Evolutionary conservation across 2,329 filamentous ascomycete genomes (phyloP).

Genomic region (Furcasterigmium furcatum): DNA sequence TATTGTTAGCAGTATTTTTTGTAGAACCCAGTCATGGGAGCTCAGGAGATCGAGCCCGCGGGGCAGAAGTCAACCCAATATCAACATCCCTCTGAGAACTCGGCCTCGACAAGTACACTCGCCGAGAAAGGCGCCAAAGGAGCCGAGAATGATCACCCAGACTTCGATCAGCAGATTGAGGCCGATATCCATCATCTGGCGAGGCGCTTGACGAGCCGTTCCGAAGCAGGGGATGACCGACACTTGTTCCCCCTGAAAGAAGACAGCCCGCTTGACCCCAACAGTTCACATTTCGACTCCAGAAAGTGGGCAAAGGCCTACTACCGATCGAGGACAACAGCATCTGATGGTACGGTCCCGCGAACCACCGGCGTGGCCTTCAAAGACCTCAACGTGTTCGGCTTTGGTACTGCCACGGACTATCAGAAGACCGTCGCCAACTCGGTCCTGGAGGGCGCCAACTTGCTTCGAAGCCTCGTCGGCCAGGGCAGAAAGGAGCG

Average conservation of each 20-base stretch:
- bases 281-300: slow-evolving; percentile 17
- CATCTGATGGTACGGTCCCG: slow-evolving; percentile 11
- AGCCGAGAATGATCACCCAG: neutral
- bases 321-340: slow-evolving; percentile 17
- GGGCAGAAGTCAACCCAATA: too few relatives aligned
- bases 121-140: neutral
- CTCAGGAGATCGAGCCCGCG: too few relatives aligned
- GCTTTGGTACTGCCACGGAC: slow-evolving; percentile 17
- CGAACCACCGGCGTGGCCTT: slow-evolving; percentile 21
- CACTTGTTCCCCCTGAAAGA: slow-evolving; percentile 8
- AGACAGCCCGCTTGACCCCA: slow-evolving; percentile 16
- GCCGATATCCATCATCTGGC: neutral
- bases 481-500: neutral
- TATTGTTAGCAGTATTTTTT: too few relatives aligned
- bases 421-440: slow-evolving; percentile 23
- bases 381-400: slow-evolving; percentile 16
- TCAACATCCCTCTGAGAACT: neutral
- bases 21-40: too few relatives aligned
- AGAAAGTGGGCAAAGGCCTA: slow-evolving; percentile 20
- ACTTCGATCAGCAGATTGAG: neutral
- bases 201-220: neutral
- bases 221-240: neutral
- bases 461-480: neutral
- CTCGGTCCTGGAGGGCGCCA: slow-evolving; percentile 19
- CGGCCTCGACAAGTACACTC: neutral